Base-by-base conservation (phyloP, 1,284 basidiomycete species). In the Pseudozyma sp. region DNA sequence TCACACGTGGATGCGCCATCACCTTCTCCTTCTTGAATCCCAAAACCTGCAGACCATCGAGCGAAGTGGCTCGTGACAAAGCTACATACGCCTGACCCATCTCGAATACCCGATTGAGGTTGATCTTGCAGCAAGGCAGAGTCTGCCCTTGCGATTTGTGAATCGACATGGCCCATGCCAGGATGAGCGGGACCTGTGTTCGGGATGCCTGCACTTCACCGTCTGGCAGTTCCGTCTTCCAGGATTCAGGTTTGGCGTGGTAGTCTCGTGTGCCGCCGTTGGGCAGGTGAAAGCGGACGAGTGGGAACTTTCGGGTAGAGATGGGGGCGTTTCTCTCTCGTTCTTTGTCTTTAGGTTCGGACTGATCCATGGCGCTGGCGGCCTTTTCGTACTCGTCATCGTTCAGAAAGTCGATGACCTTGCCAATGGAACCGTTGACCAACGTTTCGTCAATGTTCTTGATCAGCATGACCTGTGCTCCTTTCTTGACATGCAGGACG, bases 1-100 rank as follows among this genome's bases (percentile, higher is more conserved):
- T 78, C n/a, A 82, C 80, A 42, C 76, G 70, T 9, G 77, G 77
- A 62, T 82, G 80, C 8, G 79, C 78, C 78, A 79, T 83, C 34
- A 80, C 79, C 61, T 79, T 81, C 36, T 59, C 59, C 7, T 80
- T 56, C 48, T 72, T 55, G 85, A 99, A 99, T 44, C 93, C 91
- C 4, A 93, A 86, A 1, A 98, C 93, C 84, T 99, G 94, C 21
- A 99, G 88, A 0, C 95, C 93, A 10, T 95, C 91, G 49, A 99
- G 87, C 10, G 91, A 92, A 0, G 95, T 97, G 3, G 97, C 97
- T 38, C 97, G 93, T 21, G 95, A 97, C 16, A 99, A 88, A 0
- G 97, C 96, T 35, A 98, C 95, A 80, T 99, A 98, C 39, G 94
- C 94, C 87, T 94, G 94, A 38, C 81, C 80, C 52, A 81, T 83